Evolutionary conservation across 2,329 filamentous ascomycete species (phyloP).

Genomic region (Nakataea oryzae): DNA sequence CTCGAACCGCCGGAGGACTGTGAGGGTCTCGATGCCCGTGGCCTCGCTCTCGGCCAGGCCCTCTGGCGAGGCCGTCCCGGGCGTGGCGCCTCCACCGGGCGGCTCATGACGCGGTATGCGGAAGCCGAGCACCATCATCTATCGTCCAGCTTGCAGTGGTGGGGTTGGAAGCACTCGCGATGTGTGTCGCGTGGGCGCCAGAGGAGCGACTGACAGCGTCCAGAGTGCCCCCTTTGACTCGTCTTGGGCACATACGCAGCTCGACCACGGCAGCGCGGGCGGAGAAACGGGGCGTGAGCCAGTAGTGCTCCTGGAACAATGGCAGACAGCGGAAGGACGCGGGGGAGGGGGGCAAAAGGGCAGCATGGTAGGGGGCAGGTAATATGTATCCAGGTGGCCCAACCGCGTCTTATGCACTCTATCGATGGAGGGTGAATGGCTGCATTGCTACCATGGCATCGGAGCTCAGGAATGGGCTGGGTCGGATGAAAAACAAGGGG

Average conservation of each 20-base stretch:
- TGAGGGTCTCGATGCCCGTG: constrained; percentile 29
- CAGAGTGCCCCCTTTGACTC: neutral
- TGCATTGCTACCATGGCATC: neutral
- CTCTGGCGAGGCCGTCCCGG: neutral
- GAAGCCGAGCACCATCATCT: neutral
- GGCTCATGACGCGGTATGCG: neutral
- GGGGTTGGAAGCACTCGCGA: too few relatives aligned
- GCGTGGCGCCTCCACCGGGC: neutral
- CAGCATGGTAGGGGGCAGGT: neutral
- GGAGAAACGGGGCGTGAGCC: neutral
- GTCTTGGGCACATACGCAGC: neutral
- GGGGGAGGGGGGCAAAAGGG: neutral
- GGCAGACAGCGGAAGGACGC: neutral
- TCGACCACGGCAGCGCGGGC: neutral
- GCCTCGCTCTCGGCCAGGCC: constrained; percentile 18
- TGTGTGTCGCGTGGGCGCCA: neutral
- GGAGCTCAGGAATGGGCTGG: neutral
- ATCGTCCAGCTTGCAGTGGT: neutral
- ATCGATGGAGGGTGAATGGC: neutral
- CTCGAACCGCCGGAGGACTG: constrained; percentile 44
- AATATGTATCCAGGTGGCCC: neutral
- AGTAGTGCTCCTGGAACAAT: neutral
- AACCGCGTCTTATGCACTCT: neutral
- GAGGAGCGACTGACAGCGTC: neutral
- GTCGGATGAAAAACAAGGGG: neutral